Conservation (phyloP, 1,284 basidiomycete species). For the Xanthoconium separans region DNA sequence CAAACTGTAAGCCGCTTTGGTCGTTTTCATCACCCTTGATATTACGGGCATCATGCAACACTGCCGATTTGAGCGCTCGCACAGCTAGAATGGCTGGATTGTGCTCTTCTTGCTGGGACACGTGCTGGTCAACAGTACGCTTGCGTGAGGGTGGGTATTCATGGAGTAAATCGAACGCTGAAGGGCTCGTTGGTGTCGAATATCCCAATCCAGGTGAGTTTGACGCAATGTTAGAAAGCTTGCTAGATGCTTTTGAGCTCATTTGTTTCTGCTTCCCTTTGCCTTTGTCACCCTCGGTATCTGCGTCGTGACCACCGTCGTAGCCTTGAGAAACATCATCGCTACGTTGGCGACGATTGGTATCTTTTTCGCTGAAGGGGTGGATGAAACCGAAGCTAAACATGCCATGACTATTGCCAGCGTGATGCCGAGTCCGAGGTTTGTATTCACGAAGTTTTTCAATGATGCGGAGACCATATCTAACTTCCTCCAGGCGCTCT, state of each 20-base stretch:
- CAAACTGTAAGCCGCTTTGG: conserved; percentile 42
- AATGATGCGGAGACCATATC: conserved; percentile 56
- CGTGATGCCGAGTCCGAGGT: conserved; percentile 45
- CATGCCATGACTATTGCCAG: conserved; percentile 41
- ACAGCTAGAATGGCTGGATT: conserved; percentile 53
- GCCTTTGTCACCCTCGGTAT: conserved; percentile 24
- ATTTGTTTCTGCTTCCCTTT: conserved; percentile 31
- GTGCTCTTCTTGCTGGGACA: conserved; percentile 28
- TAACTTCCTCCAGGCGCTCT: conserved; percentile 65
- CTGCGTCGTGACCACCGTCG: conserved; percentile 21
- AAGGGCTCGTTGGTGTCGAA: conserved; percentile 2
- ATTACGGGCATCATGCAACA: conserved; percentile 73
- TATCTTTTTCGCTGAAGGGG: conserved; percentile 34
- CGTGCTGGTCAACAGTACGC: conserved; percentile 16
- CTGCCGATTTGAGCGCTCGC: conserved; percentile 62
- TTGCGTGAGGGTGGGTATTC: conserved; percentile 23
- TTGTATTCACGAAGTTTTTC: conserved; percentile 71
- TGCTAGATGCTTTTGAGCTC: not conserved
- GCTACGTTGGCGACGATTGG: conserved; percentile 9
- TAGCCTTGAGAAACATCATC: conserved; percentile 7
- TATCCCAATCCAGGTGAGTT: conserved; percentile 14
- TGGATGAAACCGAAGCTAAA: conserved; percentile 36
- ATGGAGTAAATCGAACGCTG: conserved; percentile 1
- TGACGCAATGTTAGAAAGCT: conserved; percentile 5
- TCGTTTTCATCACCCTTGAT: conserved; percentile 53